Conservation (phyloP, 371 early-diverging fungal species). For the Blastocladiella emersonii region DNA sequence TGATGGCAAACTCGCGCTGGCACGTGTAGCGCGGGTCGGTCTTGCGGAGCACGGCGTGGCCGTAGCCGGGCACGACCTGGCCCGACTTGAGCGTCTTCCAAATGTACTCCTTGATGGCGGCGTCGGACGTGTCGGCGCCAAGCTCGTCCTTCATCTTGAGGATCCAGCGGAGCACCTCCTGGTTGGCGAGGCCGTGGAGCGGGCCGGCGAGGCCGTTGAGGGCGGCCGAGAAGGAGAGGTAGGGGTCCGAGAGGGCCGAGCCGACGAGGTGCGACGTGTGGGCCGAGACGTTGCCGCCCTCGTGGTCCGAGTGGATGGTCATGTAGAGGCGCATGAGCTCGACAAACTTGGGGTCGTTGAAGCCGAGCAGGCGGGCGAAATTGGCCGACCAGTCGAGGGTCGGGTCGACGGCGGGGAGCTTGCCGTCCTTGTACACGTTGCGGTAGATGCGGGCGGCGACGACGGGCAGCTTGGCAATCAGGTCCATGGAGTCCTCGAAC, state of each 20-base stretch:
- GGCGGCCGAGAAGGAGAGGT: slow-evolving; percentile 92
- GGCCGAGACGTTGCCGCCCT: slow-evolving; percentile 93
- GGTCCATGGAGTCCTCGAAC: slow-evolving; percentile 92
- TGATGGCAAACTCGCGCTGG: slow-evolving; percentile 97
- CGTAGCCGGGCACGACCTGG: slow-evolving; percentile 96
- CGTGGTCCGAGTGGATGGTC: slow-evolving; percentile 98
- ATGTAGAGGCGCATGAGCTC: slow-evolving; percentile 97
- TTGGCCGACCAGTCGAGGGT: slow-evolving; percentile 88
- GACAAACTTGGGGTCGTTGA: slow-evolving; percentile 70
- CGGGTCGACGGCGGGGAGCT: slow-evolving; percentile 63
- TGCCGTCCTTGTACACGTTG: slow-evolving; percentile 95
- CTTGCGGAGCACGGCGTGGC: slow-evolving; percentile 96
- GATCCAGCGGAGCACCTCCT: slow-evolving; percentile 96
- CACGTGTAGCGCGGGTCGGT: slow-evolving; percentile 96
- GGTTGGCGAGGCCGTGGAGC: slow-evolving; percentile 98
- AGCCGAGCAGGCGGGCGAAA: slow-evolving; percentile 87
- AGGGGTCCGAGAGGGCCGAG: slow-evolving; percentile 93
- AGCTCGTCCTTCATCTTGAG: slow-evolving; percentile 77
- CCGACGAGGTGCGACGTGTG: slow-evolving; percentile 86
- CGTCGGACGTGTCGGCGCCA: slow-evolving; percentile 71
- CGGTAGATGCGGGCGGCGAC: slow-evolving; percentile 96
- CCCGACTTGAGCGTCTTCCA: slow-evolving; percentile 90
- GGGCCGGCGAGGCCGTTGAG: slow-evolving; percentile 97
- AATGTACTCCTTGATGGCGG: slow-evolving; percentile 87
- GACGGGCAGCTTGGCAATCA: slow-evolving; percentile 93